Base-by-base conservation (phyloP, 805 yeast species). In the Nakazawaea anatomiae region DNA sequence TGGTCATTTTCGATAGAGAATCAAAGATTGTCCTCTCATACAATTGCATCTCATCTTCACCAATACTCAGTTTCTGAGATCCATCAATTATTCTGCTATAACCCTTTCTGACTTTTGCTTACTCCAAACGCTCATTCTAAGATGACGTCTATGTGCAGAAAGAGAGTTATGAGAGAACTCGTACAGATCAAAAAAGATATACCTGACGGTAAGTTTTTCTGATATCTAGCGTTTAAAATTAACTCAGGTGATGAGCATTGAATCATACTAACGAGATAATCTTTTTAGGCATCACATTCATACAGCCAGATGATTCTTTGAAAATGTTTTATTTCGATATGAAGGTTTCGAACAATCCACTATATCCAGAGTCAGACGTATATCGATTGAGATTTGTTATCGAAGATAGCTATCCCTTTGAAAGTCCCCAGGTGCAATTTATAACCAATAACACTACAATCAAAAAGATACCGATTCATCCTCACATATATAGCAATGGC, bases 401-500 rank as follows among this genome's bases (percentile, higher is more conserved):
- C 25, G 64, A 73, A 2, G 57, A 64, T 1, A 69, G 68, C 0
- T 83, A 83, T 54, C 89, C 89, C 0, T 80, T 82, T 39, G 74
- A 70, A 28, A 72, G 82, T 3, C 89, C 89, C 0, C 74, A 73
- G 50, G 85, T 79, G 2, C 69, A 74, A 53, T 83, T 83, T 59
- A 59, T 78, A n/a, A 56, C 50, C 3, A 58, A 60, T 12, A n/a
- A 18, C 5, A 56, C 60, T 32, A 42, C 52, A 4, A 51, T 44
- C 44, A 55, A 25, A 2, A 42, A 54, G 46, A 75, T 85, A 4
- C 92, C 92, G 1, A 57, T 83, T 3, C 90, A 85, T 59, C 92
- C 92, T 0, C 92, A 85, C 59, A 72, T 85, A 3, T 85, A 85
- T 59, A 75, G 85, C 34, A 86, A 86, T 58, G 92, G 91, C 1